Evolutionary conservation across 78 protist species (phyloP).

Genomic region (Pelomyxa schiedti): DNA sequence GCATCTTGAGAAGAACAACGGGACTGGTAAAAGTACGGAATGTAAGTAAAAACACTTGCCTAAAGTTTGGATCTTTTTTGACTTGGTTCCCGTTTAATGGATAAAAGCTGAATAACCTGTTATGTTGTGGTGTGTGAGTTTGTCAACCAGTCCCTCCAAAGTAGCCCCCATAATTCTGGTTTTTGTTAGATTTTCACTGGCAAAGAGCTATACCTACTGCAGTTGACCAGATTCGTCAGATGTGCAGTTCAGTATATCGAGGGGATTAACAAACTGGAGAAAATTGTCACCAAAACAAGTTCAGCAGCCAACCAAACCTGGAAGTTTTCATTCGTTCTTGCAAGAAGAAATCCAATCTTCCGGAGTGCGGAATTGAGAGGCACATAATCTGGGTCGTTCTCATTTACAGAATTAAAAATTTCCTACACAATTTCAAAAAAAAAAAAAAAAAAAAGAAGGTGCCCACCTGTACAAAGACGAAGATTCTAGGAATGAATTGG

Average conservation of each 20-base stretch:
- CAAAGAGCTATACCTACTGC: too few species aligned
- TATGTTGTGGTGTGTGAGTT: constrained; percentile 41
- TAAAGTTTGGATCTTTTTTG: constrained; percentile 25
- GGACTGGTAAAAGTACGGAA: constrained; percentile 29
- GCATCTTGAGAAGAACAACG: constrained; percentile 1
- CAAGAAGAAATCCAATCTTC: constrained; percentile 29
- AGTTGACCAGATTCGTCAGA: constrained; percentile 44
- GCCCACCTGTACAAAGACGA: too few species aligned
- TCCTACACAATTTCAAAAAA: too few species aligned
- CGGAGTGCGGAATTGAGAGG: not conserved
- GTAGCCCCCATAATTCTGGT: constrained; percentile 57
- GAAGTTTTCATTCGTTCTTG: constrained; percentile 48
- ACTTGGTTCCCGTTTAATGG: too few species aligned
- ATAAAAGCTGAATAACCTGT: constrained; percentile 3
- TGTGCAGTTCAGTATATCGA: constrained; percentile 40
- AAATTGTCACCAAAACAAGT: too few species aligned
- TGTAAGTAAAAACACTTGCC: constrained; percentile 32
- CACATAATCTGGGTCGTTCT: constrained; percentile 12
- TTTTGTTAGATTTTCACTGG: too few species aligned
- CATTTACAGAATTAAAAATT: too few species aligned
- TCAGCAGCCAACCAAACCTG: too few species aligned
- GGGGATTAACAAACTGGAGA: constrained; percentile 39
- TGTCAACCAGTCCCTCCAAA: constrained; percentile 28
- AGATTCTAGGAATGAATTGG: too few species aligned
- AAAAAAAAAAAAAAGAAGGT: too few species aligned